Conservation (phyloP, 495 filamentous ascomycete genomes). For the Durotheca rogersii region DNA sequence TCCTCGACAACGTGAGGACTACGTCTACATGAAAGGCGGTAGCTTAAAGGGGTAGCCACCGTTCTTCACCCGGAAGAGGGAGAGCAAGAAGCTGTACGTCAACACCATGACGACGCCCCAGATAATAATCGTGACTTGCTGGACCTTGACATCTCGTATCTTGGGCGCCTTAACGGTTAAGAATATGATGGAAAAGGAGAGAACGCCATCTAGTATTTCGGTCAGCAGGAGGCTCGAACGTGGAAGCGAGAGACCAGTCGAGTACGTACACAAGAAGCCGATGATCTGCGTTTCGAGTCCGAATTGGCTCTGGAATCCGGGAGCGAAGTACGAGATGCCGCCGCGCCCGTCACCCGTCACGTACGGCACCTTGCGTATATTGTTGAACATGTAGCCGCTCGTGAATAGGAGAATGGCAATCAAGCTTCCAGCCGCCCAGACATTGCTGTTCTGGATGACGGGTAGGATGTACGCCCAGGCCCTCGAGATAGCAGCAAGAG, state of each 20-base stretch:
- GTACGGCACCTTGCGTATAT: slow-evolving; percentile 96
- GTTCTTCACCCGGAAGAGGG: slow-evolving; percentile 92
- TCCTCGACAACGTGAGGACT: neutral
- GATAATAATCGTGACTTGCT: slow-evolving; percentile 77
- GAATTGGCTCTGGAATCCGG: slow-evolving; percentile 92
- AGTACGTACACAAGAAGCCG: slow-evolving; percentile 85
- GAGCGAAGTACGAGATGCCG: slow-evolving; percentile 87
- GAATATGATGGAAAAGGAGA: slow-evolving; percentile 87
- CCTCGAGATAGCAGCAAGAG: slow-evolving; percentile 66
- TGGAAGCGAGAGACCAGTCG: neutral
- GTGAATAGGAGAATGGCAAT: slow-evolving; percentile 93
- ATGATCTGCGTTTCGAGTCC: slow-evolving; percentile 96
- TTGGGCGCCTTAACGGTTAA: slow-evolving; percentile 89
- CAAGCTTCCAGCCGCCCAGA: slow-evolving; percentile 90
- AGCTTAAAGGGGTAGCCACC: slow-evolving; percentile 92
- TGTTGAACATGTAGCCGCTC: slow-evolving; percentile 98
- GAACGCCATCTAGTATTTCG: slow-evolving; percentile 75
- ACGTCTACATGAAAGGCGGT: slow-evolving; percentile 70
- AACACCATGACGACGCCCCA: slow-evolving; percentile 79
- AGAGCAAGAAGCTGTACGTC: slow-evolving; percentile 92
- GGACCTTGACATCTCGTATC: slow-evolving; percentile 71
- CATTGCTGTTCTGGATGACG: slow-evolving; percentile 81
- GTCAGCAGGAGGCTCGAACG: slow-evolving; percentile 26
- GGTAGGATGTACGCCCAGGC: slow-evolving; percentile 85
- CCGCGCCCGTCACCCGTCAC: slow-evolving; percentile 83